Evolutionary conservation across 2,329 filamentous ascomycete species (phyloP), one percentile per base, ranked within the genome.

Genomic region (Achaetomium macrosporum): DNA sequence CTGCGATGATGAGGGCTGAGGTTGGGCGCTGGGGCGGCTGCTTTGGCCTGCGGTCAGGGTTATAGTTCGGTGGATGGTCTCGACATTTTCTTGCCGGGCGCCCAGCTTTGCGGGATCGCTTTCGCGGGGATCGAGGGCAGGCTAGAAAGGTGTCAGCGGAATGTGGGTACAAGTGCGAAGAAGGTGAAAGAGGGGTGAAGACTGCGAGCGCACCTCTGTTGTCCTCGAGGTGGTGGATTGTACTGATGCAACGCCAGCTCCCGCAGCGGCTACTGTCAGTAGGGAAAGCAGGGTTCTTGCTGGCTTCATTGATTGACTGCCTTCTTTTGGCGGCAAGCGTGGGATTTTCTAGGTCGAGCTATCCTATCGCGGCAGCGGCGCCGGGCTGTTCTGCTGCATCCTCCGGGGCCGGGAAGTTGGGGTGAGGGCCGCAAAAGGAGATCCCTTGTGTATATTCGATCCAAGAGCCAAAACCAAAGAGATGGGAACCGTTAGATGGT

Each of bases 301-400:
- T 43, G 47, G 47, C 45, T 50, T 57, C 55, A 57, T 57, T 48
- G 47, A 46, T 50, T 33, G 29, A 17, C 30, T 36, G 36, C 29
- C 36, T 15, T 25, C 4, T 25, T 4, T 15, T 53, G 13, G 29
- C 25, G 46, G 41, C 42, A 12, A 47, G 30, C 36, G 42, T 16
- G 46, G 19, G 42, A 10, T 20, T 43, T 37, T 25, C 25, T 25
- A 4, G 41, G 15, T 35, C 29, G 11, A 19, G 29, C 41, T 37
- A 16, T 41, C 41, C 25, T 25, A 25, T 48, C 17, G 35, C 40
- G 51, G 42, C 42, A 25, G 42, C 47, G 12, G n/a, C 42, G 15
- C 31, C 8, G 31, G 13, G 30, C 15, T 37, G 29, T n/a, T 20
- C 31, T 19, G 45, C 15, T 33, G 51, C 51, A 45, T 48, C 25